phyloP scores from a whole-genome alignment of 345 rosid species.

The rapeseed (Brassica napus) region DNA sequence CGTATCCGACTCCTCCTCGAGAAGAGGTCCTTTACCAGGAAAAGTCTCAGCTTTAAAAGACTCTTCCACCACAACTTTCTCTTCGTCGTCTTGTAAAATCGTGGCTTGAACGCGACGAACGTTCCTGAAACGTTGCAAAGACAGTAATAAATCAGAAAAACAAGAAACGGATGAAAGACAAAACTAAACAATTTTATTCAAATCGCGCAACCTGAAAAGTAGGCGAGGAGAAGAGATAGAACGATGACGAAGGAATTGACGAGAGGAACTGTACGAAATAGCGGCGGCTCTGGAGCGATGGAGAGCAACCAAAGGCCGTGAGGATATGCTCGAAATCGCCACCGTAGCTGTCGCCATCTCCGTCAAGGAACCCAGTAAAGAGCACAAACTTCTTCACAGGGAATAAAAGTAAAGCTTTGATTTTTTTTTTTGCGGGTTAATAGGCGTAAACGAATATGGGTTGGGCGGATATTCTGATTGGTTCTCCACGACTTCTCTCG shows the following conservation, averaged over 20 bases:
- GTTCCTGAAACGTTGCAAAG: constrained; percentile 39
- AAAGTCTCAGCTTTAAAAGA: constrained; percentile 55
- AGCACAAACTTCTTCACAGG: constrained; percentile 1
- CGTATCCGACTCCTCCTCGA: constrained; percentile 30
- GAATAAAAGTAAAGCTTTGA: constrained; percentile 2
- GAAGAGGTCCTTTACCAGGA: constrained; percentile 31
- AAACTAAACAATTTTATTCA: not conserved
- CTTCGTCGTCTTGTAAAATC: constrained; percentile 67
- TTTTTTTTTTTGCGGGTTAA: not conserved
- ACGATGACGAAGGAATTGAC: constrained; percentile 31
- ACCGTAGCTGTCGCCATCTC: constrained; percentile 32
- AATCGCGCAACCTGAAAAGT: constrained; percentile 41
- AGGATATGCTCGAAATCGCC: constrained; percentile 30
- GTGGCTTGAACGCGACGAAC: constrained; percentile 51
- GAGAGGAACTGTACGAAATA: constrained; percentile 35
- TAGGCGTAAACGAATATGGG: not conserved
- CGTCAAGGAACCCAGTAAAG: not conserved
- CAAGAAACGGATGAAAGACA: not conserved
- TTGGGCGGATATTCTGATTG: constrained; percentile 6
- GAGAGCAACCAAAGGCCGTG: constrained; percentile 32
- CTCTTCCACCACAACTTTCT: constrained; percentile 68
- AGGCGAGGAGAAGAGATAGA: constrained; percentile 36
- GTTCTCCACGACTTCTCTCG: constrained; percentile 20
- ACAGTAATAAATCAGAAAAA: not conserved
- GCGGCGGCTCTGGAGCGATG: constrained; percentile 28